Evolutionary conservation across 2,329 filamentous ascomycete genomes (phyloP), one percentile per base, ranked within the genome.

Genomic region (Xylariaceae sp.): DNA sequence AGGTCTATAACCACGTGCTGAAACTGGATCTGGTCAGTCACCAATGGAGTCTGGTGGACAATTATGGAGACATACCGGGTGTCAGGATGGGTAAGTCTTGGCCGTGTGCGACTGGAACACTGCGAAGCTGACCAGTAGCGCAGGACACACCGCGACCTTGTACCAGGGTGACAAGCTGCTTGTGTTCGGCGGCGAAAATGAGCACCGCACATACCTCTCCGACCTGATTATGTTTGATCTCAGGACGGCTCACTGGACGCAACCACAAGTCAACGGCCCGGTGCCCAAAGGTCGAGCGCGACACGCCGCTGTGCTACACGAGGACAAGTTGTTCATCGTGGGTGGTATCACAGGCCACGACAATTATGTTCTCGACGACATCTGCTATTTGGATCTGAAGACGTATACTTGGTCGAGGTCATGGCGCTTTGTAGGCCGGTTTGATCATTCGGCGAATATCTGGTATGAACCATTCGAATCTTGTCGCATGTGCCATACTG

Each of bases 1-100:
- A 98, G 66, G 85, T 98, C 13, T 98, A 98, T 64, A 98, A 98
- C 55, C 92, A 98, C 64, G 92, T 98, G 26, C 69, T 98, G 43
- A 81, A 79, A 50, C 66, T 98, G 32, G 89, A 98, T 57, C 72
- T 98, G 43, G 72, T 82, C 40, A 89, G 82, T 42, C 80, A 92
- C 47, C 86, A 92, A 57, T 98, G 92, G 92, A 92, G 78, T 46
- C 67, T 98, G 32, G 90, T 98, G 14, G 92, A 96, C 63, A 98
- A 98, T 61, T 98, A 94, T 65, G 92, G 92, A 21, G 90, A 96
- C 61, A 96, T 96, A 45, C 90, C 90, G 4, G 90, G 90, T 11
- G 90, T 96, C 31, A 80, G 90, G 46, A 96, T 96, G 92, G 90
- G 89, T 87, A 70, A 48, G 71, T 45, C 23, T 32, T 36, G 11